Percentiles rank a stretch among this genome's conserved stretches.
Evolutionary conservation across 2,329 filamentous ascomycete genomes (phyloP).

Genomic region (Huntiella savannae): DNA sequence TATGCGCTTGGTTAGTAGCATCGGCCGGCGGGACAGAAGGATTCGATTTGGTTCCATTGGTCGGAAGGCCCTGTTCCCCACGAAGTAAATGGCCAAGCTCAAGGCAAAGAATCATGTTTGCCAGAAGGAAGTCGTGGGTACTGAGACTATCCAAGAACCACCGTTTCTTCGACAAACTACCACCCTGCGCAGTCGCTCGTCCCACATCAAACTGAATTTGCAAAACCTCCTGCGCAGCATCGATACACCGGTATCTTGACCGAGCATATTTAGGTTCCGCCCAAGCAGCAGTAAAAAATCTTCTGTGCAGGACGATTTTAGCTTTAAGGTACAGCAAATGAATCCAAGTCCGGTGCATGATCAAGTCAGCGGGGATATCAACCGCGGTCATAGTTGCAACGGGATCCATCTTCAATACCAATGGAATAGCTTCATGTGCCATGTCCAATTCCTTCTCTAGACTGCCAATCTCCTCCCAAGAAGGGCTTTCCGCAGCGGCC

Average conservation of each 20-base stretch:
- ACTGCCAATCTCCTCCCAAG: conserved; percentile 19
- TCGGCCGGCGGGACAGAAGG: neutral
- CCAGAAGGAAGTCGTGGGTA: conserved; percentile 27
- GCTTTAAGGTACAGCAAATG: conserved; percentile 29
- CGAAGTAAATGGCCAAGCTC: conserved; percentile 16
- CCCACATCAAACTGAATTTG: conserved; percentile 25
- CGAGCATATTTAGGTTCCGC: conserved; percentile 20
- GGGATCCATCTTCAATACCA: conserved; percentile 22
- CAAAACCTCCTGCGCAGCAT: conserved; percentile 25
- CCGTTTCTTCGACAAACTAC: conserved; percentile 21
- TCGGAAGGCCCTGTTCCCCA: conserved; percentile 2
- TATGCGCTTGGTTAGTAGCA: neutral
- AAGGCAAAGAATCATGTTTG: conserved; percentile 26
- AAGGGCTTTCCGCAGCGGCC: conserved; percentile 13
- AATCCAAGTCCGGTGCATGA: conserved; percentile 29
- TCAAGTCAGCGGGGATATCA: conserved; percentile 25
- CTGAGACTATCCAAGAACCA: conserved; percentile 26
- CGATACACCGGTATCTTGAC: conserved; percentile 24
- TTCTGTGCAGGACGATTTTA: conserved; percentile 30
- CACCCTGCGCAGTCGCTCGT: conserved; percentile 21
- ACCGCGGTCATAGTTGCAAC: conserved; percentile 22
- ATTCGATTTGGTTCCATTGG: neutral
- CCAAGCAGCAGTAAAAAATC: conserved; percentile 17
- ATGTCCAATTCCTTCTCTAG: conserved; percentile 23
- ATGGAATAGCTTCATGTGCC: conserved; percentile 21